Base-by-base conservation (phyloP, 2,329 filamentous ascomycete species). In the Paecilomyces formosus region DNA sequence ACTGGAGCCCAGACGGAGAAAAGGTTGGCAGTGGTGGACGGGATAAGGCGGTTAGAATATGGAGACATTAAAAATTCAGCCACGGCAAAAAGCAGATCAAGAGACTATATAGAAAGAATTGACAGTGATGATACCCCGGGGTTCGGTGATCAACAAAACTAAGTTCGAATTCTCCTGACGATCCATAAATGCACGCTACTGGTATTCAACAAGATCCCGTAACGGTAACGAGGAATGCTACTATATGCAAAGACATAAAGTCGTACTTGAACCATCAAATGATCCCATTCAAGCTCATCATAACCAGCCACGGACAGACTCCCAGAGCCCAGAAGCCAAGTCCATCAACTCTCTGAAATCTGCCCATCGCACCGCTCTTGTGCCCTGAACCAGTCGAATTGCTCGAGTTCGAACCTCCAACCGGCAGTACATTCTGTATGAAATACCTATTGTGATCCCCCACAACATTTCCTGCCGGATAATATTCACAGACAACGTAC, bases 1-100 rank as follows among this genome's bases (percentile, higher is more conserved):
- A 97, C 72, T 97, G 93, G 94, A 92, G 89, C 65, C 88, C 91
- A 0, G 92, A 97, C 71, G 94, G 94, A 8, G 84, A 90, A 65
- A 87, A 87, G 66, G 92, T 97, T 15, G 92, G 87, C 18, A 96
- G 92, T 72, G 94, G 92, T 57, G 94, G 94, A 9, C 93, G 93
- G 72, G 94, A 99, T 74, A 97, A 96, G 74, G 80, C 81, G 55
- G 83, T 88, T 56, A 78, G 83, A 67, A 81, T 87, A 64, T 88
- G 85, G 85, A 80, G 82, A 65, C 82, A 87, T 72, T 88, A 70
- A 67, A 28, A 39, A 9, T 55, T 55, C 22, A 28, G 49, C 26
- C 22, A 26, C 13, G 8, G 2, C 15, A 33, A 15, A 24, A 55
- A 7, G 18, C n/a, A n/a, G n/a, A 9, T 39, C 4, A 13, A 21